Base-by-base conservation (phyloP, 2,329 filamentous ascomycete genomes). In the Pseudomassariella vexata region DNA sequence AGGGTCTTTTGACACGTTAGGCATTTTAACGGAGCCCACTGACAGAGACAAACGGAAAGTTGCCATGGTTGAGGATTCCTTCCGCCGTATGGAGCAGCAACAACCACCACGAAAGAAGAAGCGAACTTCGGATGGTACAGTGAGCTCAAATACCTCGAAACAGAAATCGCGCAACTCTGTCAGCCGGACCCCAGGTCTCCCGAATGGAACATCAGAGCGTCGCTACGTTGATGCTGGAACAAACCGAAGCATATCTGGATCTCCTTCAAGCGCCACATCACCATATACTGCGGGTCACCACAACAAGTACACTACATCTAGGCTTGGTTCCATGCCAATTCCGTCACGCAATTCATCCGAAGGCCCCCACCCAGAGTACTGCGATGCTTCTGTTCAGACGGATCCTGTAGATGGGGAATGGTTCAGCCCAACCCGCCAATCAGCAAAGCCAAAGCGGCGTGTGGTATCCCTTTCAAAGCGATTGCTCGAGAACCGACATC, bases 31-130 rank as follows among this genome's bases (percentile, higher is more conserved):
- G 1, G 76, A 79, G 40, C 73, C 71, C 6, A 80, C 78, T 1
- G 76, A 82, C 41, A 69, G 78, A 19, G 78, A 82, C 39, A 82
- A 82, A 55, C 64, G 78, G 21, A 82, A 82, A 44, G 69, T 82
- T 9, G 72, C 75, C 14, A 77, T 77, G 68, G 67, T 79, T 0
- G 78, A 82, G 42, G 74, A 79, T 37, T 65, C 73, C 2, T 75
- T 82, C 50, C 67, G 74, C 34, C 75, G 68, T 15, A 76, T 78
- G 69, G 76, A 76, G 45, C 72, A 71, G 48, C 70, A 75, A 36
- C 61, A 68, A 37, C 71, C 72, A 2, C 62, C 65, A 0, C 66
- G 69, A 19, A 82, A 81, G 53, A 79, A 80, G 60, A 81, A 81
- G 50, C 68, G 76, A 6, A 55, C 61, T 3, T 79, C 76, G 0